Evolutionary conservation across 208 protist species (phyloP).

Genomic region (Leishmania gerbilli): DNA sequence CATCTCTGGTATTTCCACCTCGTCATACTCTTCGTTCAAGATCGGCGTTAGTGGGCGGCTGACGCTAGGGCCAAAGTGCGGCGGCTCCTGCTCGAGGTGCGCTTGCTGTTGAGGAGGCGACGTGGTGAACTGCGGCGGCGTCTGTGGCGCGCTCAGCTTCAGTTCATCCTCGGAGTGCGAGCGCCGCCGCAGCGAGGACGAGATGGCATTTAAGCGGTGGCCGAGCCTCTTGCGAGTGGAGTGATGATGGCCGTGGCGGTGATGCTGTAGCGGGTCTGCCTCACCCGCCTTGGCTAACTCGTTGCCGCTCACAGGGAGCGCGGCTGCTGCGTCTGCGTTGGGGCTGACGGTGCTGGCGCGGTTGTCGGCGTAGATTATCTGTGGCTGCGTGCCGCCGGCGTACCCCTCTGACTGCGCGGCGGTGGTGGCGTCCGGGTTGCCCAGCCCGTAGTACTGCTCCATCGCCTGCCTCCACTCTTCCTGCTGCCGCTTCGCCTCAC

Average conservation of each 20-base stretch:
- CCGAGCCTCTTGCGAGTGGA: conserved; percentile 6
- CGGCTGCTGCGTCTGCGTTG: neutral
- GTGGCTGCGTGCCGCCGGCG: neutral
- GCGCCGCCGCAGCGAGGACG: conserved; percentile 18
- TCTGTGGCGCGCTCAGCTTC: neutral
- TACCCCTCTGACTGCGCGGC: neutral
- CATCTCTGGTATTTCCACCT: conserved; percentile 1
- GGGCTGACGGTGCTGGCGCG: conserved; percentile 3
- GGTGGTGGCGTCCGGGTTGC: conserved; percentile 4
- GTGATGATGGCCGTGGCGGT: conserved; percentile 12
- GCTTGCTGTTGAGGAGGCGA: neutral
- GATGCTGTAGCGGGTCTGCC: neutral
- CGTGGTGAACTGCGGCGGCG: neutral
- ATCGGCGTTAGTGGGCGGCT: conserved; percentile 30
- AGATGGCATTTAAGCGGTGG: conserved; percentile 4
- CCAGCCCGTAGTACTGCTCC: conserved; percentile 21
- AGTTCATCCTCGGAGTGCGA: conserved; percentile 1
- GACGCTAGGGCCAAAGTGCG: conserved; percentile 28
- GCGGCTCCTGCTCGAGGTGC: neutral
- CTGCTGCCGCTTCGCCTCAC: conserved; percentile 35
- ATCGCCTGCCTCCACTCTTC: conserved; percentile 33
- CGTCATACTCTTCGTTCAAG: conserved; percentile 25
- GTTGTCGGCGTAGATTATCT: conserved; percentile 27
- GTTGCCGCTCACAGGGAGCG: neutral
- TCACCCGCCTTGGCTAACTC: neutral